Evolutionary conservation across 805 yeast genomes (phyloP).

Genomic region (Candida ascalaphidarum): DNA sequence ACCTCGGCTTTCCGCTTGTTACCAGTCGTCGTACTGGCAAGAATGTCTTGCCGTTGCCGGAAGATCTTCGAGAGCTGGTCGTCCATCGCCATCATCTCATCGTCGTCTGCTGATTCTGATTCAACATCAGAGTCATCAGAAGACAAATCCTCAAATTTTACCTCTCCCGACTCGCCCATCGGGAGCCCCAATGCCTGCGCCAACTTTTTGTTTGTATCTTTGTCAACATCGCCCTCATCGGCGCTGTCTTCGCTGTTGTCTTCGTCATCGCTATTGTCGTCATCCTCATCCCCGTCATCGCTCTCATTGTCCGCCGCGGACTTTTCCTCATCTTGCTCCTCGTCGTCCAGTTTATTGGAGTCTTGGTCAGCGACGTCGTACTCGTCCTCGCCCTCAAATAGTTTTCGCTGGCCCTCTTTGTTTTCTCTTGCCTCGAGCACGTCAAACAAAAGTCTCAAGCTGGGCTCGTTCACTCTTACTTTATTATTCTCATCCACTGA

Average conservation of each 20-base stretch:
- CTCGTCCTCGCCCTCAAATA: constrained; percentile 57
- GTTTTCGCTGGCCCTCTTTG: constrained; percentile 65
- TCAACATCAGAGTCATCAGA: constrained; percentile 56
- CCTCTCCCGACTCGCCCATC: constrained; percentile 32
- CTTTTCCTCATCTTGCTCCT: constrained; percentile 11
- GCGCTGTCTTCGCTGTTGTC: constrained; percentile 5
- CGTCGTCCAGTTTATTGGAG: constrained; percentile 14
- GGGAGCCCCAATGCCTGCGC: constrained; percentile 70
- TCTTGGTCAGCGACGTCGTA: constrained; percentile 15
- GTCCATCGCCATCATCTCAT: constrained; percentile 92
- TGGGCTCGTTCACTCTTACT: constrained; percentile 17
- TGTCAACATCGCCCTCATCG: constrained; percentile 17
- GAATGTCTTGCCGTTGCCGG: constrained; percentile 67
- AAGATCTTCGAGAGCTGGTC: constrained; percentile 76
- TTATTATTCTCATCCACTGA: constrained; percentile 16
- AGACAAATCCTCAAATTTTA: constrained; percentile 30
- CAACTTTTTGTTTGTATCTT: constrained; percentile 50
- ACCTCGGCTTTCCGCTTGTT: constrained; percentile 65
- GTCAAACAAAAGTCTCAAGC: constrained; percentile 27
- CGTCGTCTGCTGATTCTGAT: constrained; percentile 78
- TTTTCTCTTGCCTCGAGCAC: constrained; percentile 56
- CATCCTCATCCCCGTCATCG: constrained; percentile 7
- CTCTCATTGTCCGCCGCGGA: constrained; percentile 6
- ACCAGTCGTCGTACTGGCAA: constrained; percentile 43
- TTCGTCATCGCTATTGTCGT: constrained; percentile 5